Base-by-base conservation (phyloP, 1,139 yeast species). In the Yamadazyma siamensis region DNA sequence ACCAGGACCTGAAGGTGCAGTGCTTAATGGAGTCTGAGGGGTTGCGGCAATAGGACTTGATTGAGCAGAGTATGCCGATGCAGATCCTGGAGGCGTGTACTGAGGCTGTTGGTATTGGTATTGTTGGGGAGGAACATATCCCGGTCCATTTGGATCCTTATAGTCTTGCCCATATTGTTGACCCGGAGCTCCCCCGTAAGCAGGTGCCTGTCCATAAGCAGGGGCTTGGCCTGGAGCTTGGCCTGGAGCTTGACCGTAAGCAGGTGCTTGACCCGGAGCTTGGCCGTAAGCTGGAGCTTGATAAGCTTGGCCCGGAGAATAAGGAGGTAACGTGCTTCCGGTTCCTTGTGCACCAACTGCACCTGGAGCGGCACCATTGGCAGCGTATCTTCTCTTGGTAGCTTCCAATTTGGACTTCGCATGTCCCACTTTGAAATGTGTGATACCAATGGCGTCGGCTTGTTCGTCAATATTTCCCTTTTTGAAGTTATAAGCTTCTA, bases 391-490 rank as follows among this genome's bases (percentile, higher is more conserved):
- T 59, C 82, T 78, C 56, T 76, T 80, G 11, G 95, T 82, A 53
- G 86, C 74, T 45, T 87, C 96, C 38, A 89, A 65, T 58, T 86
- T 89, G 36, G 75, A 62, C 62, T 82, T 85, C 11, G 95, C 94
- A 50, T 84, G 94, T 11, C 95, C 95, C 10, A 85, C 71, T 48
- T 85, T 83, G 70, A 91, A 91, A 51, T 86, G 94, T 3, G 96
- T 85, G 38, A 91, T 75, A 13, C 88, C 82, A 46, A 91, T 77
- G 2, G 84, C 80, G 52, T 89, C 97, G 1, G 96, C 71, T 49
- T 76, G 80, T 50, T 89, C 96, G 53, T 88, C 95, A 35, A 89
- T 76, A 46, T 87, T 80, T 21, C 97, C 98, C 54, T 94, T 81
- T 65, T 91, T 91, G 41, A 65, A 68, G 26, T 61, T 60, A 60